A percentile compares a stretch with the other conserved stretches of the same genome.
phyloP scores from a whole-genome alignment of 2,329 filamentous ascomycete genomes.

The Scolecobasidium constrictum region DNA sequence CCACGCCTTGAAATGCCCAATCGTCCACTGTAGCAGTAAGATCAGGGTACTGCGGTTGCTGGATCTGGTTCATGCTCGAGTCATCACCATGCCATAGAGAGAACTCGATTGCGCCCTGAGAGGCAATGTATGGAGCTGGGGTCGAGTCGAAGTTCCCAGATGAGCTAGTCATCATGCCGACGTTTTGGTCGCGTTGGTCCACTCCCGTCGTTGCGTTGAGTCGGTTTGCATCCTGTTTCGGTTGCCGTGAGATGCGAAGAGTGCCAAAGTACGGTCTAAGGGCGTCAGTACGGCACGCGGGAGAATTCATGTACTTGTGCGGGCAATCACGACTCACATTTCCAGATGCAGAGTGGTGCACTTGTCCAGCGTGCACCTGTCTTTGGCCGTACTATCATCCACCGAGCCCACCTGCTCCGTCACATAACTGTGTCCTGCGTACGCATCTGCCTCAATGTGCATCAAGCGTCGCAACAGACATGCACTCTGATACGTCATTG shows the following conservation, averaged over 20 bases:
- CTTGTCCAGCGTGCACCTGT: neutral
- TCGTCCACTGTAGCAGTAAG: conserved; percentile 8
- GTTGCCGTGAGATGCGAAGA: conserved; percentile 8
- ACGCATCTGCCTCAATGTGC: conserved; percentile 9
- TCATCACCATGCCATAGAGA: neutral
- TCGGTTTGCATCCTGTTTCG: no score
- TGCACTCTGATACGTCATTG: conserved; percentile 2
- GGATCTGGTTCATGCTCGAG: neutral
- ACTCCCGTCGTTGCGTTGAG: neutral
- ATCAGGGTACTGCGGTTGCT: conserved; percentile 4
- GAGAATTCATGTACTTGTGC: no score
- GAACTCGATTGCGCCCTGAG: neutral
- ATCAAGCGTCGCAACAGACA: conserved; percentile 8
- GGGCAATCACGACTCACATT: no score
- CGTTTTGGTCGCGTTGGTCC: no score
- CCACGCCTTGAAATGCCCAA: conserved; percentile 11
- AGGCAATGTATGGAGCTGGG: neutral
- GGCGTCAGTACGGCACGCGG: no score
- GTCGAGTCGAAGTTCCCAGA: no score
- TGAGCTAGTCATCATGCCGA: no score
- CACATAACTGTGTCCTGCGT: conserved; percentile 1
- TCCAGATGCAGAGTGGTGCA: conserved; percentile 8
- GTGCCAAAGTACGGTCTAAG: conserved; percentile 33
- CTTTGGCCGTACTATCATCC: neutral
- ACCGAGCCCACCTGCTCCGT: neutral